Conservation (phyloP, 2,329 filamentous ascomycete genomes). For the Tolypocladium ophioglossoides region DNA sequence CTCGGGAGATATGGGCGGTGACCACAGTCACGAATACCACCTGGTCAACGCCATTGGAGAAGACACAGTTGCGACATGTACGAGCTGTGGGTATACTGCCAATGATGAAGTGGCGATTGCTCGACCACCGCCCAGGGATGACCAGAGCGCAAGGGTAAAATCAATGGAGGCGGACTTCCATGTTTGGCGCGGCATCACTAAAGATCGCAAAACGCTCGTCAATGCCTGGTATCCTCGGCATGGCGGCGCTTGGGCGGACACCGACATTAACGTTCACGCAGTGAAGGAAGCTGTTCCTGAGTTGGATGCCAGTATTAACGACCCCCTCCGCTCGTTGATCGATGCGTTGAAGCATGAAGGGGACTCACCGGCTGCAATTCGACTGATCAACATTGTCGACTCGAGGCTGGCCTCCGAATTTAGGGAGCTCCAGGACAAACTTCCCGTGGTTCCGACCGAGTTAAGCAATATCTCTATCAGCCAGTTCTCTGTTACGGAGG, state of each 20-base stretch:
- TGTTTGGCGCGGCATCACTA: constrained; percentile 54
- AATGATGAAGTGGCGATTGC: constrained; percentile 74
- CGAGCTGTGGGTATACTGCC: constrained; percentile 61
- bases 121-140: constrained; percentile 6
- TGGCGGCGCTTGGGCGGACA: constrained; percentile 12
- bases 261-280: constrained; percentile 40
- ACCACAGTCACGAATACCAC: constrained; percentile 90
- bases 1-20: constrained; percentile 93
- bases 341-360: constrained; percentile 17
- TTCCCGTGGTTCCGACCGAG: constrained; percentile 14
- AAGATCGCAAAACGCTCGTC: constrained; percentile 57
- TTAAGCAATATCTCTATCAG: constrained; percentile 2
- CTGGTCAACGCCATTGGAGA: constrained; percentile 72
- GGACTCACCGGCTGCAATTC: not conserved
- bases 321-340: constrained; percentile 43
- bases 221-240: constrained; percentile 54
- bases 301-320: constrained; percentile 61
- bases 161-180: constrained; percentile 11
- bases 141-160: not conserved
- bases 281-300: constrained; percentile 56
- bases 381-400: constrained; percentile 25
- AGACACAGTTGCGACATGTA: constrained; percentile 72
- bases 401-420: constrained; percentile 16
- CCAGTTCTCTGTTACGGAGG: constrained; percentile 16
- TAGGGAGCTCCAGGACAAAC: constrained; percentile 9